A percentile compares a stretch with the other conserved stretches of the same genome.
Evolutionary conservation across 176 grass and related monocot genomes (phyloP).

Genomic region (Oryza australiensis): DNA sequence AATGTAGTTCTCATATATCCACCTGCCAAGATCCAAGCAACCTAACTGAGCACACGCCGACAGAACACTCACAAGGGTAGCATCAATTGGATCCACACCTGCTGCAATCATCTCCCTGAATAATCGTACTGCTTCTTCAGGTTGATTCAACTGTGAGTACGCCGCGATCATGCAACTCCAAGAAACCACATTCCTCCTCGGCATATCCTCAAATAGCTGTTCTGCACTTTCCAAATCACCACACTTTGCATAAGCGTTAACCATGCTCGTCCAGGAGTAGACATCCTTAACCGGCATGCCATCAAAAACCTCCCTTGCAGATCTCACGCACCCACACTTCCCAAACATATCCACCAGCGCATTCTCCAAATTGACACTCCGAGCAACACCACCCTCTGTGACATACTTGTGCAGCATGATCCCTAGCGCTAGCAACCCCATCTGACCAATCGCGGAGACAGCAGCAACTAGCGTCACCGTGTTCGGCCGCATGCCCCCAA

Average conservation of each 20-base stretch:
- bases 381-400: background rate
- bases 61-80: slow-evolving; percentile 59
- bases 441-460: slow-evolving; percentile 48
- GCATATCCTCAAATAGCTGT: slow-evolving; percentile 51
- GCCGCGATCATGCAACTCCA: slow-evolving; percentile 71
- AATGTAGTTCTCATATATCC: slow-evolving; percentile 53
- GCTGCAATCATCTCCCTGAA: slow-evolving; percentile 54
- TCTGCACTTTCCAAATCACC: slow-evolving; percentile 45
- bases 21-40: slow-evolving; percentile 61
- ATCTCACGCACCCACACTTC: slow-evolving; percentile 46
- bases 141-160: slow-evolving; percentile 50
- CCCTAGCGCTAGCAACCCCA: slow-evolving; percentile 39
- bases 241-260: slow-evolving; percentile 55
- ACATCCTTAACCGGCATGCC: slow-evolving; percentile 53
- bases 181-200: slow-evolving; percentile 52
- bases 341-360: slow-evolving; percentile 61
- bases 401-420: slow-evolving; percentile 42
- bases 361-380: slow-evolving; percentile 45
- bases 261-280: slow-evolving; percentile 69
- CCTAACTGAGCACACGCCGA: slow-evolving; percentile 52
- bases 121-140: slow-evolving; percentile 43
- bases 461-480: slow-evolving; percentile 48
- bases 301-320: slow-evolving; percentile 59
- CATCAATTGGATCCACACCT: slow-evolving; percentile 56
- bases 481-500: slow-evolving; percentile 22